Base-by-base conservation (phyloP, 1,139 yeast genomes). In the Meyerozyma sp. region DNA sequence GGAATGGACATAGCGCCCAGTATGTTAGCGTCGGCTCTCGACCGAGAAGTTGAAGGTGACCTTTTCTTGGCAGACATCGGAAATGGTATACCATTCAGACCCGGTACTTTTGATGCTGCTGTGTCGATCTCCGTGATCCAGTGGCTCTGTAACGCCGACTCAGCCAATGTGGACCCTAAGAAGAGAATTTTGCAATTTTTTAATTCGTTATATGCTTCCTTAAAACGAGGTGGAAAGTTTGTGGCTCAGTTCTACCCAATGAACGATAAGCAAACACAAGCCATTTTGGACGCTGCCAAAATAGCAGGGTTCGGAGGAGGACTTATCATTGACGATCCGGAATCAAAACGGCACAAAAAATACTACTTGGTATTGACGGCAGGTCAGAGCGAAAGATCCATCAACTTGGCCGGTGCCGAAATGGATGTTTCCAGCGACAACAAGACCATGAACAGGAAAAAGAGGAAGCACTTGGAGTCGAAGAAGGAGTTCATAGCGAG, bases 291-390 rank as follows among this genome's bases (percentile, higher is more conserved):
- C 30, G 89, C 96, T 16, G 98, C 98, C 5, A 91, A 90, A 62
- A 83, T 87, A 5, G 87, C 98, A 0, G 99, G 99, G 2, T 93
- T 93, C 62, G 94, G 90, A 43, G 98, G 98, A 56, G 99, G 99
- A 49, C 72, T 93, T 50, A 87, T 94, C 14, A 78, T 93, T 40
- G 98, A 94, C 63, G 94, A 90, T 50, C 95, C 96, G 4, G 97
- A 91, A 56, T 82, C 93, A 39, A 90, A 88, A 61, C 87, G 88
- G 65, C 88, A 93, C 59, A 89, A 84, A 63, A 93, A 93, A 65
- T 88, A 85, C 63, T 93, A 93, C 61, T 68, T 93, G 49, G 97
- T 93, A 18, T 71, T 93, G 50, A 86, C 93, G 42, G 95, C 98
- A 0, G 98, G 98, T 45, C 73, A 80, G 39, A 74, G 89, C 35